A percentile compares a stretch with the other conserved stretches of the same genome.
Evolutionary conservation across 345 rosid genomes (phyloP).

Genomic region (Salix dunnii): DNA sequence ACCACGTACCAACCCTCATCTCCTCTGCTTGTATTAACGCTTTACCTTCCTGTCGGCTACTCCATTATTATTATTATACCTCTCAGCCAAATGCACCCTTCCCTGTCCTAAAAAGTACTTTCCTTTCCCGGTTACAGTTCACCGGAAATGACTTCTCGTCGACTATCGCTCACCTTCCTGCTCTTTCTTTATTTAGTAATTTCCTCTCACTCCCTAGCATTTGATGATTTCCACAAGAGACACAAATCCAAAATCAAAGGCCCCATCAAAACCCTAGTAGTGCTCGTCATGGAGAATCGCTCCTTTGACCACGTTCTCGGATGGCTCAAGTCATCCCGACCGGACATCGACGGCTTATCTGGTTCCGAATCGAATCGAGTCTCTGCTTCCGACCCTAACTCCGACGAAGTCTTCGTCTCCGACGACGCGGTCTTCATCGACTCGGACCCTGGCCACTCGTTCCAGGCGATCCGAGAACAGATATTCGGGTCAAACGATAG

Average conservation of each 20-base stretch:
- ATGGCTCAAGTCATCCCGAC: constrained; percentile 87
- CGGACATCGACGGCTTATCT: constrained; percentile 79
- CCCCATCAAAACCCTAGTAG: constrained; percentile 88
- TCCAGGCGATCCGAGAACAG: constrained; percentile 93
- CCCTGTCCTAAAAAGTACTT: not conserved
- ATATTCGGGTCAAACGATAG: constrained; percentile 76
- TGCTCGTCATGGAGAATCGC: constrained; percentile 95
- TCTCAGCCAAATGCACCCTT: not conserved
- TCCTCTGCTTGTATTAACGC: not conserved
- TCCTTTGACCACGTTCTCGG: constrained; percentile 93
- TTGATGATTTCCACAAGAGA: constrained; percentile 22
- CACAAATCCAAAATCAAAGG: constrained; percentile 56
- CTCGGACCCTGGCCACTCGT: constrained; percentile 97
- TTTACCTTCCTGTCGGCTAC: not conserved
- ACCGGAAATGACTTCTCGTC: constrained; percentile 45
- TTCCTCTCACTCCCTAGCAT: constrained; percentile 52
- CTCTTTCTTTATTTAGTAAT: constrained; percentile 48
- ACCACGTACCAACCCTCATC: not conserved
- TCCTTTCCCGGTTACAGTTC: constrained; percentile 5
- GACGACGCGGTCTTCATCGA: constrained; percentile 80
- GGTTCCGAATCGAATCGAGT: constrained; percentile 68
- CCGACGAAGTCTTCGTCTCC: constrained; percentile 52
- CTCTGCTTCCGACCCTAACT: constrained; percentile 55
- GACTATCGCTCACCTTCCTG: constrained; percentile 14
- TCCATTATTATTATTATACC: not conserved